Evolutionary conservation across 352 stramenopile species (phyloP), one percentile per base, ranked within the genome.

Genomic region (Globisporangium perplexum): DNA sequence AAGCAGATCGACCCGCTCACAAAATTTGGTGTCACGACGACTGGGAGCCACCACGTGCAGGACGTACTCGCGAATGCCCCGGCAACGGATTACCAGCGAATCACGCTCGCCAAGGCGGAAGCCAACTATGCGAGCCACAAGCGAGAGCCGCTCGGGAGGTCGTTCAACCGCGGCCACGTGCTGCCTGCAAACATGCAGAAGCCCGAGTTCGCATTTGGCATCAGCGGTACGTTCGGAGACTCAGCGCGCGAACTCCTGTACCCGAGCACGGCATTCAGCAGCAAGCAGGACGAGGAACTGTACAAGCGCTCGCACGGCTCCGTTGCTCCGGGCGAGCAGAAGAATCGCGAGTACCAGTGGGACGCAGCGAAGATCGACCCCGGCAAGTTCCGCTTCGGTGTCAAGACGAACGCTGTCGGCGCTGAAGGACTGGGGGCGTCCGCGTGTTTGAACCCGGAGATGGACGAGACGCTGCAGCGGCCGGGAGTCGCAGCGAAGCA

Each of bases 161-260:
- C 72, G 24, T 90, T 76, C 59, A 75, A 62, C 7, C 63, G 81
- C 44, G 83, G 82, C 18, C 75, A 95, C 62, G 75, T 75, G 8
- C 57, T 95, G 26, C 83, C 83, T 11, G 49, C 64, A 3, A 71
- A 83, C 28, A 76, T 77, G 64, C 65, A 77, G 22, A 66, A 60
- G 41, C 58, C 68, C 31, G 79, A 86, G 26, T 90, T 86, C 47
- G 79, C 63, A 14, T 89, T 88, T 39, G 77, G 78, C 8, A 71
- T 88, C 35, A 81, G 69, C 45, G 68, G 69, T 20, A 83, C 70
- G 0, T 91, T 92, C 52, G 71, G 80, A 51, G 75, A 95, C 53
- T 90, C 80, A 15, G 85, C 90, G 18, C 92, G 94, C 53, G 75
- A 95, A 52, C 60, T 96, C 51, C 66, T 95, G 3, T 94, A 95